These are phyloP conservation scores for Liquidambar formosana DNA, from an alignment of 164 flowering plant genomes.

Conservation along the genomic window DNA sequence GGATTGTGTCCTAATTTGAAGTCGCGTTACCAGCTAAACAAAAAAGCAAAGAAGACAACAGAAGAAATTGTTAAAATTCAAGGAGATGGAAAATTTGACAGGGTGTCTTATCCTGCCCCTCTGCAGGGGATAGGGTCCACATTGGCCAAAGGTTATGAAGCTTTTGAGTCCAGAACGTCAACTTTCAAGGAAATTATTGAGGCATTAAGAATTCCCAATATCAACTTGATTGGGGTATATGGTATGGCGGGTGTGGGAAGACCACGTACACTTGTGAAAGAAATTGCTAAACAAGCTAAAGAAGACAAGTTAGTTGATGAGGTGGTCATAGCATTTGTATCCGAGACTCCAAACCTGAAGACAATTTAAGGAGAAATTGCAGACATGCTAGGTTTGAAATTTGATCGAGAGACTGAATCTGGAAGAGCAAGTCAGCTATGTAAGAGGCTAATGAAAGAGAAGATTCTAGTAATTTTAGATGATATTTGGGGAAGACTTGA, in stretches of 20 bases:
- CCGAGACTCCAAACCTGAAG: not conserved
- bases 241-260: slow-evolving; percentile 22
- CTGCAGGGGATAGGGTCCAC: not conserved
- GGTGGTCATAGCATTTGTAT: slow-evolving; percentile 9
- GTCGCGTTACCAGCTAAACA: slow-evolving; percentile 10
- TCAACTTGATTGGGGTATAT: slow-evolving; percentile 3
- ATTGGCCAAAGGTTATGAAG: not conserved
- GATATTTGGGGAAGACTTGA: too few species aligned
- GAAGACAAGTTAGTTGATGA: slow-evolving; percentile 3
- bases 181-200: slow-evolving; percentile 2
- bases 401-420: not conserved
- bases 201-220: not conserved
- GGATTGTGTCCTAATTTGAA: slow-evolving; percentile 2
- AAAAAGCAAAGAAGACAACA: not conserved
- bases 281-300: slow-evolving; percentile 8
- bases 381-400: slow-evolving; percentile 3
- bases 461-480: not conserved
- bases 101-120: not conserved
- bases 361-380: slow-evolving; percentile 8
- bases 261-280: slow-evolving; percentile 9
- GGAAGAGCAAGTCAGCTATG: not conserved
- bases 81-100: not conserved
- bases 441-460: not conserved
- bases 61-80: not conserved
- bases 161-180: slow-evolving; percentile 3